Base-by-base conservation (phyloP, 169 alveolate genomes). In the Toxoplasma gondii region DNA sequence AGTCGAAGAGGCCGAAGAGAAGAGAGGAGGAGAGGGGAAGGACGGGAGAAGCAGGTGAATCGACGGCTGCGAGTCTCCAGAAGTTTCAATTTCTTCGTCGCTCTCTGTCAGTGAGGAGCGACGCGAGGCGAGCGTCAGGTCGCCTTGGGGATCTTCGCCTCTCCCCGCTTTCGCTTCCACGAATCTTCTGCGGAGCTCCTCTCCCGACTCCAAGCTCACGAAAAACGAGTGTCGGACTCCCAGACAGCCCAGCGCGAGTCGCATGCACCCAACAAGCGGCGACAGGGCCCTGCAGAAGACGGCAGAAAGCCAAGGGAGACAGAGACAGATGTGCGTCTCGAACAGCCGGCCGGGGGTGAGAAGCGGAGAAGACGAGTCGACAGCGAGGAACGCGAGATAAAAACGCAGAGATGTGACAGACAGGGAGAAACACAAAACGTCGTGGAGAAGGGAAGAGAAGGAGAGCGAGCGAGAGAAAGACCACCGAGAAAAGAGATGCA, bases 221-320 rank as follows among this genome's bases (percentile, higher is more conserved):
- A 82, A 82, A 67, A 82, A 82, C 34, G 90, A 0, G 90, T 82
- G 90, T 9, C 29, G 64, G 24, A 82, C 64, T 19, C 67, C 90
- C 69, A 82, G 58, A 41, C 90, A 82, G 41, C 90, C 90, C 41
- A 82, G 90, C 34, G 69, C 90, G 67, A 82, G 7, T 1, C 90
- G 90, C 38, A 82, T 36, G 67, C 90, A 82, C 39, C 90, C 90
- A 31, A 82, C 67, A 17, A 82, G 67, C 1, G 90, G 90, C 38
- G 90, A 82, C 67, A 82, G 64, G 38, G 90, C 90, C 36, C 90
- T 82, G 90, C 5, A 22, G 67, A 22, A 80, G 53, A 17, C 38
- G 90, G 10, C 31, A 34, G 45, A 74, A 4, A 74, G 12, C 9
- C 34, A 31, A 4, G 31, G 34, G 27, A 74, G 27, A n/a, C 24